Base-by-base conservation (phyloP, 805 yeast genomes). In the Ogataea methylovora region DNA sequence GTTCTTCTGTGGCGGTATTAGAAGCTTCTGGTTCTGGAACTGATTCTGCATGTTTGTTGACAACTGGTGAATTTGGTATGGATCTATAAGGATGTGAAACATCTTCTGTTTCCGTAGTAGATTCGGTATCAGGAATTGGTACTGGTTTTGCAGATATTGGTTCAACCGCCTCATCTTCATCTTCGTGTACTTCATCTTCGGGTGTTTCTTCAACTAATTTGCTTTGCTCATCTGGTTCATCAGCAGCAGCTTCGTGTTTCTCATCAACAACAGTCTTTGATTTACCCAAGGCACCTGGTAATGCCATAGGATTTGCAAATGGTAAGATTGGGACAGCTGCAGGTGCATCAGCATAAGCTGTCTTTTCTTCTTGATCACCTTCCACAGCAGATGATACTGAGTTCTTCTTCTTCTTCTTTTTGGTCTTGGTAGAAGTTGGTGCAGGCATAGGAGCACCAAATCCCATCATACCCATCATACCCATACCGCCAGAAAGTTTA, bases 401-500 rank as follows among this genome's bases (percentile, higher is more conserved):
- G 34, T 40, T 46, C 41, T 49, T 53, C 36, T 46, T 51, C 35
- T 53, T 52, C 41, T 39, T 42, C 39, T 43, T 44, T 29, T 26
- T 44, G 8, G 23, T 49, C 25, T 39, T n/a, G 8, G 42, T 20
- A 15, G 51, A 33, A 12, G 51, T 32, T 4, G 60, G 36, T 8
- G 56, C 43, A 13, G 53, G 43, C 37, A 47, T 39, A 18, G 58
- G 54, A 55, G 65, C 63, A 14, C 64, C 51, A 40, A 70, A 62
- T 2, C 79, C 79, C 76, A 73, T 69, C 80, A 74, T 74, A 29
- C 87, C 88, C 58, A 78, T 71, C 78, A 83, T 73, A 38, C 84
- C 80, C 61, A 82, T 71, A 4, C 87, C 87, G 15, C 95, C 94
- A 1, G 97, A 83, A 14, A 90, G 71, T 48, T 80, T 84, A n/a